phyloP scores from a whole-genome alignment of 106 monocot genomes.

The Amphibolis antarctica region DNA sequence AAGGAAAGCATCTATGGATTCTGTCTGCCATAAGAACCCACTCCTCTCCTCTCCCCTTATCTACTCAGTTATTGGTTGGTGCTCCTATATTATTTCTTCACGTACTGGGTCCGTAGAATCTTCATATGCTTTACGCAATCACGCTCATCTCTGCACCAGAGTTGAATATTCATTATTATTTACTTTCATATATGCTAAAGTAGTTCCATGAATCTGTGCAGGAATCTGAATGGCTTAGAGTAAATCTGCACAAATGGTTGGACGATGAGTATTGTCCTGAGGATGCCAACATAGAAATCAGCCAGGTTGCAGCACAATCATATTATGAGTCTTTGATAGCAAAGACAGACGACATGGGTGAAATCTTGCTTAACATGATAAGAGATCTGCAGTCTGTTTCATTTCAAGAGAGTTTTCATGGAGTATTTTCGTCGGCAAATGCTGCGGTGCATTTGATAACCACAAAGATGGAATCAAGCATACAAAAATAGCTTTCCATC shows the following conservation, averaged over 20 bases:
- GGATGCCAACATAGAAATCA: conserved; percentile 72
- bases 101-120: too few species aligned
- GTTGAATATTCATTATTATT: too few species aligned
- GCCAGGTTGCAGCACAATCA: conserved; percentile 70
- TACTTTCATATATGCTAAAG: too few species aligned
- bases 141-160: too few species aligned
- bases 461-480: conserved; percentile 32
- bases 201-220: too few species aligned
- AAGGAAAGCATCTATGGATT: too few species aligned
- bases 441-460: conserved; percentile 71
- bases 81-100: too few species aligned
- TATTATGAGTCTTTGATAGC: conserved; percentile 60
- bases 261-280: conserved; percentile 93
- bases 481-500: neutral
- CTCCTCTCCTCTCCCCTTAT: too few species aligned
- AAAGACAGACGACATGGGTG: conserved; percentile 50
- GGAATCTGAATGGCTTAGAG: conserved; percentile 94
- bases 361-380: conserved; percentile 67
- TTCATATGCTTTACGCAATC: too few species aligned
- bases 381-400: conserved; percentile 53
- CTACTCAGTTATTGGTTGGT: too few species aligned
- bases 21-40: too few species aligned
- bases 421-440: conserved; percentile 81
- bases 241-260: conserved; percentile 69
- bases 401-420: conserved; percentile 86